phyloP scores from a whole-genome alignment of 148 eudicot species.

The Rhododendron ovatum region DNA sequence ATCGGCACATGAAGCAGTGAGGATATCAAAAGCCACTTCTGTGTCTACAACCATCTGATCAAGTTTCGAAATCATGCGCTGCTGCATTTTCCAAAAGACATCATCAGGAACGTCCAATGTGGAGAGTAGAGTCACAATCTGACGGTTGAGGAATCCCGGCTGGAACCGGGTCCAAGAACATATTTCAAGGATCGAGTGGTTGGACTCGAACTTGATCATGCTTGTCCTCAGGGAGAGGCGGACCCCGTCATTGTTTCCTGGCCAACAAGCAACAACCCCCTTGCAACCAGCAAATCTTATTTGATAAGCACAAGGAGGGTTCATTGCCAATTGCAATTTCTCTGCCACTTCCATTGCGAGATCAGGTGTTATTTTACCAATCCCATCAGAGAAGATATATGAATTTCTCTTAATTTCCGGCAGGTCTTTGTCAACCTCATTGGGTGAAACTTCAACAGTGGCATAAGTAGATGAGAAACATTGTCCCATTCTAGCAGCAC shows the following conservation, averaged over 20 bases:
- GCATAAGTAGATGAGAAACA: constrained; percentile 94
- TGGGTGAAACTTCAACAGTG: constrained; percentile 60
- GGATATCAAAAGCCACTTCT: constrained; percentile 65
- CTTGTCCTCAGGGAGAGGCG: constrained; percentile 59
- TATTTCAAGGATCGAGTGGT: constrained; percentile 63
- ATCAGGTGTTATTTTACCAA: constrained; percentile 71
- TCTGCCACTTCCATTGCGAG: constrained; percentile 76
- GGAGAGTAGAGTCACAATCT: constrained; percentile 72
- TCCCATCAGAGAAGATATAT: constrained; percentile 87
- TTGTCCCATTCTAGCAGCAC: constrained; percentile 95
- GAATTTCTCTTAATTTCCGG: constrained; percentile 55
- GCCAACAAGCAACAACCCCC: constrained; percentile 92
- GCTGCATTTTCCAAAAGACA: constrained; percentile 75
- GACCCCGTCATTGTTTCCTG: constrained; percentile 32
- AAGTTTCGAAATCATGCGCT: constrained; percentile 56
- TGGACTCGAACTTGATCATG: constrained; percentile 76
- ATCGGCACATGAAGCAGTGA: constrained; percentile 71
- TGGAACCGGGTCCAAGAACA: constrained; percentile 92
- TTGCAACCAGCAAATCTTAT: constrained; percentile 86
- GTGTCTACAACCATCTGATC: constrained; percentile 53
- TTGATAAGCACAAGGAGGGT: constrained; percentile 84
- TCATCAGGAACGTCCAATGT: constrained; percentile 62
- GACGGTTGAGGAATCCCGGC: constrained; percentile 81
- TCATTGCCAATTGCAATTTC: constrained; percentile 43
- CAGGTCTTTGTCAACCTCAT: constrained; percentile 35